Evolutionary conservation across 2,329 filamentous ascomycete genomes (phyloP).

Genomic region (Beauveria bassiana): DNA sequence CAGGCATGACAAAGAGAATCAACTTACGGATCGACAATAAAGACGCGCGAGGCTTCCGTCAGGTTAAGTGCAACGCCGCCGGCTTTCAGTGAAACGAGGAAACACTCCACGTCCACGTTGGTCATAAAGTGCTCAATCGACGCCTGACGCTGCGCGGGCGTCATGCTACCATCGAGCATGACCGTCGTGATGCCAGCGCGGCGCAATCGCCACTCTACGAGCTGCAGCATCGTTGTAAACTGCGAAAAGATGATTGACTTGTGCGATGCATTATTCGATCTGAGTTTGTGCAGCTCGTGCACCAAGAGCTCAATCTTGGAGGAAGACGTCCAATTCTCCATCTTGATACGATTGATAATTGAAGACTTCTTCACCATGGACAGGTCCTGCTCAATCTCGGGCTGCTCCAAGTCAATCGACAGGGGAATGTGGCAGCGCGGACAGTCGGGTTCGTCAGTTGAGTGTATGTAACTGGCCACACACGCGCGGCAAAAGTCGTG

Average conservation of each 20-base stretch:
- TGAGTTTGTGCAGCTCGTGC: constrained; percentile 85
- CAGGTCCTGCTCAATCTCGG: constrained; percentile 89
- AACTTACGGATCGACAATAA: constrained; percentile 89
- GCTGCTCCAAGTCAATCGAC: constrained; percentile 87
- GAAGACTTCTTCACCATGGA: constrained; percentile 83
- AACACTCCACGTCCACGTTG: constrained; percentile 88
- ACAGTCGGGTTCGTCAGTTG: constrained; percentile 71
- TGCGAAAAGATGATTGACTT: constrained; percentile 98
- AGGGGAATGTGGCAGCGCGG: constrained; percentile 87
- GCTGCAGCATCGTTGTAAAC: constrained; percentile 93
- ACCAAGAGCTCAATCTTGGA: constrained; percentile 97
- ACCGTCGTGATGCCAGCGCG: constrained; percentile 97
- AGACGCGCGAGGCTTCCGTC: constrained; percentile 89
- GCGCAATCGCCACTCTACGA: constrained; percentile 93
- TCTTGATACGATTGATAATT: constrained; percentile 97
- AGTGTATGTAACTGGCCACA: constrained; percentile 53
- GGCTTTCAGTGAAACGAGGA: constrained; percentile 91
- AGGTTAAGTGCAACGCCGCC: constrained; percentile 93
- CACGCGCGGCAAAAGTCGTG: constrained; percentile 58
- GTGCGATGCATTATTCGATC: constrained; percentile 85
- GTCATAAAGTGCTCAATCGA: constrained; percentile 97
- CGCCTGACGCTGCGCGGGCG: constrained; percentile 81
- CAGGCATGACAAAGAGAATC: neutral
- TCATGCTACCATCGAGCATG: constrained; percentile 98
- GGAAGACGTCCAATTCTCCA: constrained; percentile 97